Evolutionary conservation across 176 grass and related monocot species (phyloP).

Genomic region (Eremochloa ophiuroides): DNA sequence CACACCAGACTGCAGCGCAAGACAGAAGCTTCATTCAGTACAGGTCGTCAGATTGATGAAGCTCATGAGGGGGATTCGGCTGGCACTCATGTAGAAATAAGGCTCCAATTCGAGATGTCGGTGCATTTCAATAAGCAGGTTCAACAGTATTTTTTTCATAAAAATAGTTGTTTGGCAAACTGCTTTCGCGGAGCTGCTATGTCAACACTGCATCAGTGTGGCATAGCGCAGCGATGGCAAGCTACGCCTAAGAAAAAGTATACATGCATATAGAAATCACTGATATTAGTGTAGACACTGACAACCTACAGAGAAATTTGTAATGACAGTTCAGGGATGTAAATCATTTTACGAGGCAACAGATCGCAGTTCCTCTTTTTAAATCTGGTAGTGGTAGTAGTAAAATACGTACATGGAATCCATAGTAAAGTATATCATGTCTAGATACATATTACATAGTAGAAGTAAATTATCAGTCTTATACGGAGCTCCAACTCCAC

Average conservation of each 20-base stretch:
- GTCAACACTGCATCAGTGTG: slow-evolving; percentile 23
- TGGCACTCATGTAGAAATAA: slow-evolving; percentile 42
- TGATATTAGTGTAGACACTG: slow-evolving; percentile 67
- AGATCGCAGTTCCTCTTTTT: slow-evolving; percentile 24
- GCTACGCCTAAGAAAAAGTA: slow-evolving; percentile 40
- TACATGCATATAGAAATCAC: slow-evolving; percentile 60
- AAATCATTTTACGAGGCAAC: slow-evolving; percentile 57
- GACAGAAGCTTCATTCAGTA: slow-evolving; percentile 20
- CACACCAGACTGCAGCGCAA: slow-evolving; percentile 15
- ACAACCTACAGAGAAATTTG: slow-evolving; percentile 44
- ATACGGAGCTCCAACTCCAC: too few species aligned
- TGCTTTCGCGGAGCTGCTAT: slow-evolving; percentile 17
- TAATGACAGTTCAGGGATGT: slow-evolving; percentile 55
- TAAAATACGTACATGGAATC: too few species aligned
- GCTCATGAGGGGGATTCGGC: slow-evolving; percentile 5
- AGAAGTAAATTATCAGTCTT: too few species aligned
- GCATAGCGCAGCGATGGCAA: slow-evolving; percentile 27
- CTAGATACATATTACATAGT: too few species aligned
- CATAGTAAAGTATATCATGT: too few species aligned
- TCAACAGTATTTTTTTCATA: background rate
- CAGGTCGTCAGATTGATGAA: slow-evolving; percentile 6
- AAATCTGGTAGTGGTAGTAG: background rate
- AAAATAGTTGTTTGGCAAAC: slow-evolving; percentile 13
- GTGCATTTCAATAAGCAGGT: slow-evolving; percentile 44
- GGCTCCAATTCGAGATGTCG: slow-evolving; percentile 14